Evolutionary conservation across 2,329 filamentous ascomycete species (phyloP).

Genomic region (Ceratocystis ficicola): DNA sequence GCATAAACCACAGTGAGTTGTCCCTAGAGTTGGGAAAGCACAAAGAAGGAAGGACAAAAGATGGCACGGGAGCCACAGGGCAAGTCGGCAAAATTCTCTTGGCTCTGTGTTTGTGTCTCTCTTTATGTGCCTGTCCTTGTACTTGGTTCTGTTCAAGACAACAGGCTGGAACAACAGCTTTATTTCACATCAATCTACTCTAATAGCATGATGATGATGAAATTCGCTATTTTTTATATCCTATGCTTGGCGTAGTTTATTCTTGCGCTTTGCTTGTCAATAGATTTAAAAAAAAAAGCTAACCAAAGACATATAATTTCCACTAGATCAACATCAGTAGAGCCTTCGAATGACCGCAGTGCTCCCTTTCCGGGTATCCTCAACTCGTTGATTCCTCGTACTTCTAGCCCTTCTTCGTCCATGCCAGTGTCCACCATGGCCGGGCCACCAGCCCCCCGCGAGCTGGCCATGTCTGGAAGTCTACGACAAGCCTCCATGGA

Average conservation of each 20-base stretch:
- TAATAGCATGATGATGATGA: no score
- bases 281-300: not conserved
- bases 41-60: not conserved
- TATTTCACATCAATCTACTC: no score
- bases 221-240: no score
- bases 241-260: no score
- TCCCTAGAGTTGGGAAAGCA: not conserved
- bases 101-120: no score
- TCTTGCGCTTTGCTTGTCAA: no score
- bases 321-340: conserved; percentile 1
- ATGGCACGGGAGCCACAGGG: not conserved
- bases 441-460: conserved; percentile 27
- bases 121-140: no score
- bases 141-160: no score
- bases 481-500: conserved; percentile 77
- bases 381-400: conserved; percentile 28
- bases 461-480: conserved; percentile 32
- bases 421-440: conserved; percentile 19
- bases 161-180: no score
- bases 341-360: conserved; percentile 19
- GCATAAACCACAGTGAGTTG: conserved; percentile 12
- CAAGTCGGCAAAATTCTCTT: not conserved
- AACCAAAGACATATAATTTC: not conserved
- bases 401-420: conserved; percentile 36
- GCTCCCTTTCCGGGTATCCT: conserved; percentile 15